These are phyloP conservation scores for Acanthamoeba triangularis DNA, from an alignment of 208 protist genomes.

Conservation along the genomic window DNA sequence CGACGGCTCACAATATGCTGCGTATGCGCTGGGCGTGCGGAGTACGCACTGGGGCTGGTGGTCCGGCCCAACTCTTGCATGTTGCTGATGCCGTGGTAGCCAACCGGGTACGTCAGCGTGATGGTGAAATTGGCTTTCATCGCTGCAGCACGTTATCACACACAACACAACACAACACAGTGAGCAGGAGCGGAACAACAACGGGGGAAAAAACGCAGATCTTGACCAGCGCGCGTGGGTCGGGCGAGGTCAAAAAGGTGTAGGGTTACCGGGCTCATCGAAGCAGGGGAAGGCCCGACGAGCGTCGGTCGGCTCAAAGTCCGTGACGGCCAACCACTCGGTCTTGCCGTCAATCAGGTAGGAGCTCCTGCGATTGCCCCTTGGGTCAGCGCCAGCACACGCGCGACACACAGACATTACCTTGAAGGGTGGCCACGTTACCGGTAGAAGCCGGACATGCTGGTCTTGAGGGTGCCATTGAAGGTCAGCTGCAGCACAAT, in stretches of 20 bases:
- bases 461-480: slow-evolving; percentile 94
- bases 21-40: neutral
- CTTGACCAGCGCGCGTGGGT: slow-evolving; percentile 11
- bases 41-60: neutral
- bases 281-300: slow-evolving; percentile 88
- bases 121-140: slow-evolving; percentile 84
- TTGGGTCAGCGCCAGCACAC: too few species aligned
- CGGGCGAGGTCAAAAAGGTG: neutral
- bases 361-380: slow-evolving; percentile 85
- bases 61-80: slow-evolving; percentile 48
- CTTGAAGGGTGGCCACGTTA: neutral
- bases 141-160: neutral
- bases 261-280: slow-evolving; percentile 83
- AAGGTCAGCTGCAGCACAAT: slow-evolving; percentile 89
- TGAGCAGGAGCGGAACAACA: too few species aligned
- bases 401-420: neutral
- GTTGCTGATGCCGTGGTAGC: slow-evolving; percentile 76
- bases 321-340: slow-evolving; percentile 81
- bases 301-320: slow-evolving; percentile 87
- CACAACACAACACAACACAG: neutral
- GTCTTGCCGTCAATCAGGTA: slow-evolving; percentile 92
- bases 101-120: slow-evolving; percentile 1
- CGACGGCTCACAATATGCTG: neutral
- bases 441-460: slow-evolving; percentile 88
- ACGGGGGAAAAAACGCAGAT: neutral